Conservation (phyloP, 140 eudicot species). For the Anethum foeniculum region DNA sequence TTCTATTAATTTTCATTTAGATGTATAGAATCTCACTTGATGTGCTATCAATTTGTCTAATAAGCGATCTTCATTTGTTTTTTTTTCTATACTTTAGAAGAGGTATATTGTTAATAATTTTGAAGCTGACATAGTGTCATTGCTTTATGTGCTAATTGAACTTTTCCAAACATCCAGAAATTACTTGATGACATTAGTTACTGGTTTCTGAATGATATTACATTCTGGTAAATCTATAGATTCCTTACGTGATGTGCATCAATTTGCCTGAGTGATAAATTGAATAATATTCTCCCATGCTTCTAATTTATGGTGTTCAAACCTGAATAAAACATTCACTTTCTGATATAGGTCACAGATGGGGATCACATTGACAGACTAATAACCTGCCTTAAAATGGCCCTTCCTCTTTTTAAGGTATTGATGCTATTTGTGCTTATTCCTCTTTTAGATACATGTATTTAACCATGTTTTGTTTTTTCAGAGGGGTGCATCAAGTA, state of each 20-base stretch:
- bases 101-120: not conserved
- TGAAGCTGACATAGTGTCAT: not conserved
- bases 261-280: not conserved
- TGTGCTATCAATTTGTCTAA: not conserved
- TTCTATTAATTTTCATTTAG: not conserved
- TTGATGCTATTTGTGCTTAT: not conserved
- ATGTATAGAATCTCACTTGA: not conserved
- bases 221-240: not conserved
- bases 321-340: not conserved
- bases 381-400: conserved; percentile 47
- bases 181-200: not conserved
- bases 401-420: conserved; percentile 51
- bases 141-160: not conserved
- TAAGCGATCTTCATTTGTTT: not conserved
- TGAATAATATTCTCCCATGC: not conserved
- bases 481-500: conserved; percentile 58
- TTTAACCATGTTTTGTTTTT: conserved; percentile 15
- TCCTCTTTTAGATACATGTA: not conserved
- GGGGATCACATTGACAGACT: conserved; percentile 52
- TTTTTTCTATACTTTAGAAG: not conserved
- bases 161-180: not conserved
- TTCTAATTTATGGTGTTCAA: not conserved
- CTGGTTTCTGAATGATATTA: not conserved
- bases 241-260: not conserved
- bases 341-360: conserved; percentile 42